These are phyloP conservation scores for Nemania sp. DNA, from an alignment of 2,329 filamentous ascomycete genomes.

Conservation along the genomic window DNA sequence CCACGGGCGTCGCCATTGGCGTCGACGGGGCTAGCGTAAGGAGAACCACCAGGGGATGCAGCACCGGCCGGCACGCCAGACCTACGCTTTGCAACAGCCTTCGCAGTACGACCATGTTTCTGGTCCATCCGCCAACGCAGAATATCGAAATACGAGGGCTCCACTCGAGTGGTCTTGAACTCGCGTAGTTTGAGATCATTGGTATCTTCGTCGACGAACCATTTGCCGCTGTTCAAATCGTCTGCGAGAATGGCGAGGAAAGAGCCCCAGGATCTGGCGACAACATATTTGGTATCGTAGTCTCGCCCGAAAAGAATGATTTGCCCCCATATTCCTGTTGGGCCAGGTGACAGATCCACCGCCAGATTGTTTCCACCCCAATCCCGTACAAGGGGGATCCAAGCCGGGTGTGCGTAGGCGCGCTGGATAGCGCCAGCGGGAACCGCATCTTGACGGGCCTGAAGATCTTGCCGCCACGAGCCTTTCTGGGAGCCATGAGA, in stretches of 20 bases:
- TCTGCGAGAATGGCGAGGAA: constrained; percentile 88
- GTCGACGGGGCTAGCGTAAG: constrained; percentile 69
- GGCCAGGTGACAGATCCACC: constrained; percentile 88
- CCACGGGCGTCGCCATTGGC: constrained; percentile 65
- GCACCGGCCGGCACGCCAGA: constrained; percentile 53
- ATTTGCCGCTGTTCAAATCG: constrained; percentile 87
- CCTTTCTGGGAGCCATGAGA: constrained; percentile 59
- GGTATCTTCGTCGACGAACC: constrained; percentile 89
- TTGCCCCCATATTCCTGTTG: constrained; percentile 91
- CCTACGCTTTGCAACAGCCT: constrained; percentile 54
- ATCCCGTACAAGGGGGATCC: constrained; percentile 95
- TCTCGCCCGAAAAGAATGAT: constrained; percentile 96
- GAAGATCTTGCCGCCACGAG: constrained; percentile 83
- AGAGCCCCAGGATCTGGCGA: constrained; percentile 87
- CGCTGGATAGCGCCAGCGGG: constrained; percentile 87
- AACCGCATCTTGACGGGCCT: constrained; percentile 83
- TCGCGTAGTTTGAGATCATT: constrained; percentile 90
- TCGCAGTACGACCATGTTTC: constrained; percentile 75
- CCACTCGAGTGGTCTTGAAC: constrained; percentile 86
- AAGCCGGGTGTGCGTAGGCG: constrained; percentile 88
- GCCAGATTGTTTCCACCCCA: constrained; percentile 99
- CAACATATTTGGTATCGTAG: constrained; percentile 97
- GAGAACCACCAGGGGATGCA: constrained; percentile 54
- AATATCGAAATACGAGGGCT: constrained; percentile 93
- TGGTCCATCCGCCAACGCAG: constrained; percentile 94